Conservation (phyloP, 2,329 filamentous ascomycete species). For the Atkinsonella texensis region DNA sequence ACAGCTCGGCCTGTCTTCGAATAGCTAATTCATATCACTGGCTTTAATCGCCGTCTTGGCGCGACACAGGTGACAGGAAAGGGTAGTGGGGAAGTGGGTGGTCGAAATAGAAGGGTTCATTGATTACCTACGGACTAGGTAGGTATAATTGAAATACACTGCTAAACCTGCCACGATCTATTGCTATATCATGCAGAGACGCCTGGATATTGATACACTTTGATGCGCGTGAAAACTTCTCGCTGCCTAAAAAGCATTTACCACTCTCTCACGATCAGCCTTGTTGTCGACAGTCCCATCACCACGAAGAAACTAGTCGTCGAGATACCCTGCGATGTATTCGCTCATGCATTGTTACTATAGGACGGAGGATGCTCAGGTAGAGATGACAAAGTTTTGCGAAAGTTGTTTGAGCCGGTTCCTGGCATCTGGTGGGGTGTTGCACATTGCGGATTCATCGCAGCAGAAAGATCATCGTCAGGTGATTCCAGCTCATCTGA, state of each 20-base stretch:
- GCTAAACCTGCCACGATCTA: background rate
- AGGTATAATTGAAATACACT: background rate
- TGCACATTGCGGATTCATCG: background rate
- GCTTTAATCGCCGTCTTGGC: background rate
- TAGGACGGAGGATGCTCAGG: constrained; percentile 15
- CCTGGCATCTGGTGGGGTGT: constrained; percentile 1
- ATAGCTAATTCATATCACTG: constrained; percentile 1
- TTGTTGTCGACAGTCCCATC: too few relatives aligned
- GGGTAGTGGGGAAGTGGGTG: background rate
- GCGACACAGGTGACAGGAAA: background rate
- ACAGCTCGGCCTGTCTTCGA: background rate
- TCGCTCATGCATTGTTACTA: constrained; percentile 24
- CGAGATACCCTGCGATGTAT: background rate
- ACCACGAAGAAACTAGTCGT: too few relatives aligned
- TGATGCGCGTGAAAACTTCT: too few relatives aligned
- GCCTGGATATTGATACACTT: background rate
- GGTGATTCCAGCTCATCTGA: constrained; percentile 8
- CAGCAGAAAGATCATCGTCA: constrained; percentile 3
- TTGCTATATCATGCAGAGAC: background rate
- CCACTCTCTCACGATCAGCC: too few relatives aligned
- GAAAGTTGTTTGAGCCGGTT: constrained; percentile 12
- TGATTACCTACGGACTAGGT: background rate
- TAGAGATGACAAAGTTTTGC: constrained; percentile 28
- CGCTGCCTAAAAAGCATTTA: too few relatives aligned
- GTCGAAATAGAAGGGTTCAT: background rate